These are phyloP conservation scores for Chaetomium strumarium DNA, from an alignment of 2,329 filamentous ascomycete species.

Conservation along the genomic window DNA sequence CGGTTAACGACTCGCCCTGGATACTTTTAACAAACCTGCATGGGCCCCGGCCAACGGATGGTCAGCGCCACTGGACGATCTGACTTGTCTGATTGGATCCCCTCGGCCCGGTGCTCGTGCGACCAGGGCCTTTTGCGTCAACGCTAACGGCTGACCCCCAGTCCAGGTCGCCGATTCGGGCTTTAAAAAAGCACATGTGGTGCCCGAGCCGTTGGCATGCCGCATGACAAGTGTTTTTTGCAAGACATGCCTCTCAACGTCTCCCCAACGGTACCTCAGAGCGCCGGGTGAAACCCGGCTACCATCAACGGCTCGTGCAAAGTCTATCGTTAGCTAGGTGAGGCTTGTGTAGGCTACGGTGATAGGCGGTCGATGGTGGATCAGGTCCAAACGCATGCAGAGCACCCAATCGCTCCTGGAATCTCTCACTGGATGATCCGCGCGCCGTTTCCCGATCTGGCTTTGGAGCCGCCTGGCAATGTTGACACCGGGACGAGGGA, in stretches of 20 bases:
- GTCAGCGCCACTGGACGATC: slow-evolving; percentile 26
- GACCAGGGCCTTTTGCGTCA: slow-evolving; percentile 28
- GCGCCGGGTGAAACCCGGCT: background rate
- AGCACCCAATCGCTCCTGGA: no score
- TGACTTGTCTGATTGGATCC: slow-evolving; percentile 19
- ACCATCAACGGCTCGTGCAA: background rate
- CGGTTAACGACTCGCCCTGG: slow-evolving; percentile 27
- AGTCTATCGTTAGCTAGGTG: no score
- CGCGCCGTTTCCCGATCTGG: background rate
- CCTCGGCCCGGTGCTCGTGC: slow-evolving; percentile 24
- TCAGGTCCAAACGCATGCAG: no score
- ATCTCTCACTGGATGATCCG: background rate
- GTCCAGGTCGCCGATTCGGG: slow-evolving; percentile 26
- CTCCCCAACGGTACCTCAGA: background rate
- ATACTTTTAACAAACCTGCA: slow-evolving; percentile 12
- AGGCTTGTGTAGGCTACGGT: no score
- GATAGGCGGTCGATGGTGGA: background rate
- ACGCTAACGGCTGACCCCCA: slow-evolving; percentile 24
- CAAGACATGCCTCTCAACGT: background rate
- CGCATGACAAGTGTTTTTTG: no score
- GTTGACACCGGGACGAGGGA: background rate
- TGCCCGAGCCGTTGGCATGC: slow-evolving; percentile 45
- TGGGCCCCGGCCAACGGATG: slow-evolving; percentile 5
- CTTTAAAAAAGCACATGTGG: slow-evolving; percentile 29
- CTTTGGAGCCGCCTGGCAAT: background rate